A percentile compares a stretch with the other conserved stretches of the same genome.
Evolutionary conservation across 139 green algal species (phyloP).

Genomic region (Tetradesmus lagerheimii): DNA sequence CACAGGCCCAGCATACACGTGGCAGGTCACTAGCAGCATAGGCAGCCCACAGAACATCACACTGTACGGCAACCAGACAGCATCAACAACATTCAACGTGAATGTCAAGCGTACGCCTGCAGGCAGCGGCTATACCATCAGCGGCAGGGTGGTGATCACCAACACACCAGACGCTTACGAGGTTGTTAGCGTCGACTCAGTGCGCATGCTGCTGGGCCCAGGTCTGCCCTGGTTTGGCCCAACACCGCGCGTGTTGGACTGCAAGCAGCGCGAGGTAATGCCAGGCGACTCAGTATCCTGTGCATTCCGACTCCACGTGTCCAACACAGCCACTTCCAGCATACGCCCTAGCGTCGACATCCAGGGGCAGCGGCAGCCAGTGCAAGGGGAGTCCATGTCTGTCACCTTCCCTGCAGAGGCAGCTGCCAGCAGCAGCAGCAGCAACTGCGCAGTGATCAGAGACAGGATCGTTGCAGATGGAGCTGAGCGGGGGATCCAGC

Average conservation of each 20-base stretch:
- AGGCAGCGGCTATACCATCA: not conserved
- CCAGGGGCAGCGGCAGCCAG: not conserved
- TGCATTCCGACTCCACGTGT: not conserved
- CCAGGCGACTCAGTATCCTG: constrained; percentile 17
- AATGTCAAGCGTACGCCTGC: not conserved
- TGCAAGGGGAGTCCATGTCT: not conserved
- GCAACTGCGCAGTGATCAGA: constrained; percentile 1
- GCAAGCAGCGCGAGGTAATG: not conserved
- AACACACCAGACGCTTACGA: not conserved
- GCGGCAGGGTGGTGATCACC: not conserved
- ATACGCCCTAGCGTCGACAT: not conserved
- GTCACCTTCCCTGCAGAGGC: not conserved
- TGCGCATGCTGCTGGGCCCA: constrained; percentile 1
- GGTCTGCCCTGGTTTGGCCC: constrained; percentile 7
- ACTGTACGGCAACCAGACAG: not conserved
- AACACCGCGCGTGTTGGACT: not conserved
- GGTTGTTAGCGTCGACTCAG: not conserved
- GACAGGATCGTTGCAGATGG: not conserved
- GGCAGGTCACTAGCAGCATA: constrained; percentile 11
- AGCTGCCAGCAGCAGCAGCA: not conserved
- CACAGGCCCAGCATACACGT: constrained; percentile 15
- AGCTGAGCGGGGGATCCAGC: not conserved
- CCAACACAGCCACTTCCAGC: not conserved
- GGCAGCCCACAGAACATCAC: not conserved
- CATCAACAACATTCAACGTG: not conserved